Evolutionary conservation across 2,329 filamentous ascomycete species (phyloP).

Genomic region (Paracorniculantispora psalliotae): DNA sequence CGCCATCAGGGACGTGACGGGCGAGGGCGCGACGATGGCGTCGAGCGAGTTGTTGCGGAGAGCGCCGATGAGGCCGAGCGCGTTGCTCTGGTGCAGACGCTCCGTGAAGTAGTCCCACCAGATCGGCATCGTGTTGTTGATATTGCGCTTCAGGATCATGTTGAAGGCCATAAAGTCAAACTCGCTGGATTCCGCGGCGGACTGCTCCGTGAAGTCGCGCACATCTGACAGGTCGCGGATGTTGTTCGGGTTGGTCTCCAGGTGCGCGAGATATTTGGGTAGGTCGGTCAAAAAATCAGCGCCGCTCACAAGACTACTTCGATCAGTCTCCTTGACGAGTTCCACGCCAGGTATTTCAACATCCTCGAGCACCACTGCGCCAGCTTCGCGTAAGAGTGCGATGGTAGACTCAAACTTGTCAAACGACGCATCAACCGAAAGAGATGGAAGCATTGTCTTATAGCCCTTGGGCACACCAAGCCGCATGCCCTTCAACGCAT

Average conservation of each 20-base stretch:
- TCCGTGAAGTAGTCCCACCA: conserved; percentile 56
- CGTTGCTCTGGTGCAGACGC: conserved; percentile 47
- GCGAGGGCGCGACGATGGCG: conserved; percentile 57
- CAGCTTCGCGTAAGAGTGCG: conserved; percentile 45
- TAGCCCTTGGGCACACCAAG: conserved; percentile 54
- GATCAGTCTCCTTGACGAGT: conserved; percentile 42
- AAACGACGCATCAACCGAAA: conserved; percentile 21
- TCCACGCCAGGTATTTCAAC: conserved; percentile 47
- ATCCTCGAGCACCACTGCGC: conserved; percentile 54
- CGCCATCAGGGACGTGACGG: conserved; percentile 43
- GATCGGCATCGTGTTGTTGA: conserved; percentile 47
- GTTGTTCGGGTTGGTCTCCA: conserved; percentile 54
- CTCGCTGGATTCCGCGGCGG: conserved; percentile 51
- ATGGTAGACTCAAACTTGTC: conserved; percentile 53
- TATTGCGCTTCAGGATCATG: conserved; percentile 43
- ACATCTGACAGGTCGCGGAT: conserved; percentile 48
- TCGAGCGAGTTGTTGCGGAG: conserved; percentile 52
- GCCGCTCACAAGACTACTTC: conserved; percentile 47
- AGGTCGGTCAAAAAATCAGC: conserved; percentile 55
- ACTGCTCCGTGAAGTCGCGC: conserved; percentile 49
- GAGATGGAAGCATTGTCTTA: conserved; percentile 43
- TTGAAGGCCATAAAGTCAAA: conserved; percentile 56
- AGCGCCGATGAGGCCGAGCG: conserved; percentile 55
- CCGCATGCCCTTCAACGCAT: conserved; percentile 49
- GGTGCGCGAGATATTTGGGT: conserved; percentile 47